phyloP scores from a whole-genome alignment of 2,329 filamentous ascomycete genomes.

The Stagonosporopsis cucurbitacearum region DNA sequence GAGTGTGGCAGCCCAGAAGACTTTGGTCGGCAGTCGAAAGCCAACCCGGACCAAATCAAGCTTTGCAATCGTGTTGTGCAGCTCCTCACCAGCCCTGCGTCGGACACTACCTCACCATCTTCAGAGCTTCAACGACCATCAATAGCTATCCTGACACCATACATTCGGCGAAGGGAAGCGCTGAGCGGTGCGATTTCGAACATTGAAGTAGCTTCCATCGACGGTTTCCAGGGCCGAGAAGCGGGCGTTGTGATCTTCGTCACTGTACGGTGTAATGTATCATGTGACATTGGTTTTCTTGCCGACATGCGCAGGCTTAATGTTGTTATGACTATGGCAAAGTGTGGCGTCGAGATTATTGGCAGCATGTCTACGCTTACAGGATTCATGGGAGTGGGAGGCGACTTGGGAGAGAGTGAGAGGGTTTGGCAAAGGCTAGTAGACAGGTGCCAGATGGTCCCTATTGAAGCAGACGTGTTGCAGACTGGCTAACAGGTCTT shows the following conservation, averaged over 20 bases:
- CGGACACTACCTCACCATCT: not conserved
- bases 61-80: constrained; percentile 47
- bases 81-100: constrained; percentile 29
- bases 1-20: constrained; percentile 49
- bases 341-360: constrained; percentile 42
- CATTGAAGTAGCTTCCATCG: constrained; percentile 50
- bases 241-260: constrained; percentile 55
- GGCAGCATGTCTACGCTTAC: constrained; percentile 27
- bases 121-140: constrained; percentile 12
- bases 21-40: constrained; percentile 49
- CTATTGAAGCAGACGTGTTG: too few relatives aligned
- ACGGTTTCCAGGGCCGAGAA: constrained; percentile 54
- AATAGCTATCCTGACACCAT: constrained; percentile 53
- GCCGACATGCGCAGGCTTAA: constrained; percentile 52
- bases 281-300: constrained; percentile 51
- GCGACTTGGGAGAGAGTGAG: constrained; percentile 20
- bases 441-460: too few relatives aligned
- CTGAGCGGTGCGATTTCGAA: constrained; percentile 34
- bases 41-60: constrained; percentile 49
- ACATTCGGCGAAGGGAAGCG: constrained; percentile 47
- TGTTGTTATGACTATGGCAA: constrained; percentile 52
- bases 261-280: constrained; percentile 52
- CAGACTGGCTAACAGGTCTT: too few relatives aligned
- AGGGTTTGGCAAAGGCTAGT: constrained; percentile 25
- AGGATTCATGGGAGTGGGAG: constrained; percentile 37